Base-by-base conservation (phyloP, 495 filamentous ascomycete species). In the Xylaria flabelliformis region DNA sequence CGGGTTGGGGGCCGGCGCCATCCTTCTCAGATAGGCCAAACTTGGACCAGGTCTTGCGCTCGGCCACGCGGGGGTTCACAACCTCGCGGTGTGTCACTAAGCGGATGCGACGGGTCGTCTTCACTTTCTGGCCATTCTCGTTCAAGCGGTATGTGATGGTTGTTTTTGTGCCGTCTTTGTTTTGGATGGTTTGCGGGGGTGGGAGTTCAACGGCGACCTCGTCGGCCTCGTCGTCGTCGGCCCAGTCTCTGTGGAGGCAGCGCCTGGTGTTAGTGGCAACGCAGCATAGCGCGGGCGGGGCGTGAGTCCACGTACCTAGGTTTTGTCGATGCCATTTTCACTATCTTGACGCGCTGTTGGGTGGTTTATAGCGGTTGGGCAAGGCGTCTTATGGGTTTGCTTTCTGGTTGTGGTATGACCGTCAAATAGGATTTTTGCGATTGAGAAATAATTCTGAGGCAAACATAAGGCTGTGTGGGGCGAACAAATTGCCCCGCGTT, bases 151-250 rank as follows among this genome's bases (percentile, higher is more conserved):
- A 97, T 71, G 92, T 93, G 74, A 96, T 89, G 76, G 95, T 92
- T 48, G 97, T 98, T 83, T 97, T 97, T 80, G 94, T 97, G 77
- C 97, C 96, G 80, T 99, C 96, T 85, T 97, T 95, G 91, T 98
- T 98, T 74, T 90, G 90, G 80, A 91, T 94, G 72, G 95, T 91
- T 82, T 95, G 90, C 70, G 91, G 91, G 61, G 93, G 88, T 65
- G 97, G 96, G 74, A 98, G 92, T 41, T 90, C 90, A 78, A 87
- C 87, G 78, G 90, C 83, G 81, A 91, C 87, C 83, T 98, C 96
- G 76, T 97, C 94, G 83, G 93, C 91, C 72, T 97, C 94, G 70
- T 90, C 88, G 78, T 98, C 96, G 85, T 98, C 97, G 79, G 96
- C 97, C 96, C 96, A 99, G 88, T 98, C 86, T 76, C 84, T 84